phyloP scores from a whole-genome alignment of 225 moss, liverwort and hornwort genomes.

The Marchantia polymorpha region DNA sequence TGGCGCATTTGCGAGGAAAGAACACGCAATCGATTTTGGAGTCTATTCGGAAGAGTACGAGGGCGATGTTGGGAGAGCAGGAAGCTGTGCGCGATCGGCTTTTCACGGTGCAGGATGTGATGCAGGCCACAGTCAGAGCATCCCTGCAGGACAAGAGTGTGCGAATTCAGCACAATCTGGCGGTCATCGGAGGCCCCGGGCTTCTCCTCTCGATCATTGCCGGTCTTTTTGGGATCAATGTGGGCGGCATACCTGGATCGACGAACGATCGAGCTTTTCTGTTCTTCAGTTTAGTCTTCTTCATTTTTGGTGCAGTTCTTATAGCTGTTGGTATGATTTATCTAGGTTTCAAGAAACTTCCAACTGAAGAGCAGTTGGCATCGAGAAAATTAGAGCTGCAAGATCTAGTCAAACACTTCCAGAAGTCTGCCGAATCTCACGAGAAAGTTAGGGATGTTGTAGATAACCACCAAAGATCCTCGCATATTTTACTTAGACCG shows the following conservation, averaged over 20 bases:
- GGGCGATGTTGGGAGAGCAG: slow-evolving; percentile 77
- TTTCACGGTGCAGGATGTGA: slow-evolving; percentile 91
- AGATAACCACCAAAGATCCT: not conserved
- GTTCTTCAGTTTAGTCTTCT: slow-evolving; percentile 41
- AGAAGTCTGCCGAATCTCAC: slow-evolving; percentile 76
- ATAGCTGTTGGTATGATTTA: slow-evolving; percentile 54
- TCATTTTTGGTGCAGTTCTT: slow-evolving; percentile 41
- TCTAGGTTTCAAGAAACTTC: slow-evolving; percentile 59
- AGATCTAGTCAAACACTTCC: slow-evolving; percentile 67
- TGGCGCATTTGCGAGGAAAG: slow-evolving; percentile 60
- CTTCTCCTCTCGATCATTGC: slow-evolving; percentile 70
- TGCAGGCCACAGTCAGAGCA: slow-evolving; percentile 78
- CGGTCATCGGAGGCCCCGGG: slow-evolving; percentile 77
- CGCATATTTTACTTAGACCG: not conserved
- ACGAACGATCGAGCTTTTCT: slow-evolving; percentile 48
- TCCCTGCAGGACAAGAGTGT: slow-evolving; percentile 78
- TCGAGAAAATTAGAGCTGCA: slow-evolving; percentile 71
- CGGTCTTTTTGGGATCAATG: slow-evolving; percentile 85
- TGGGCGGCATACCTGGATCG: slow-evolving; percentile 81
- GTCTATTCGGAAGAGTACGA: slow-evolving; percentile 58
- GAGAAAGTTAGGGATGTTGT: slow-evolving; percentile 61
- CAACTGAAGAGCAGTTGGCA: slow-evolving; percentile 62
- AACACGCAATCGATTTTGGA: slow-evolving; percentile 43
- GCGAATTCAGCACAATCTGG: slow-evolving; percentile 84
- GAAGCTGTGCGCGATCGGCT: slow-evolving; percentile 76